A percentile compares a stretch with the other conserved stretches of the same genome.
phyloP scores from a whole-genome alignment of 352 stramenopile species.

The Globisporangium abappressorium region DNA sequence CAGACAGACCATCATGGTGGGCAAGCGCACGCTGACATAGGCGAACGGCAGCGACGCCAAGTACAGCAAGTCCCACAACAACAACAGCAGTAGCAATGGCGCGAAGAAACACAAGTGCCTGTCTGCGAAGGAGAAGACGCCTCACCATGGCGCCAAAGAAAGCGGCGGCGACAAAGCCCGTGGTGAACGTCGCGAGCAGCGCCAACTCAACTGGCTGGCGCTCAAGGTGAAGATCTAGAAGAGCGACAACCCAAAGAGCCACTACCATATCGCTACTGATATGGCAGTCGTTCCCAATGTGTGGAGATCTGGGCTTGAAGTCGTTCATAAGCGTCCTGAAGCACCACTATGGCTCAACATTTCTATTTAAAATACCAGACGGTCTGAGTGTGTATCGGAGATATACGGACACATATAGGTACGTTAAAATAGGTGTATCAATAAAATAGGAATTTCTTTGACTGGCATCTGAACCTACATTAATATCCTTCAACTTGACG shows the following conservation, averaged over 20 bases:
- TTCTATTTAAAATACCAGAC: too few species aligned
- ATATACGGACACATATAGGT: too few species aligned
- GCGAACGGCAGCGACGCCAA: constrained; percentile 9
- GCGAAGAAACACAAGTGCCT: constrained; percentile 24
- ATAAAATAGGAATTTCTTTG: too few species aligned
- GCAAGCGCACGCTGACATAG: constrained; percentile 24
- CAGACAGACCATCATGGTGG: constrained; percentile 5
- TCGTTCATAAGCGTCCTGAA: too few species aligned
- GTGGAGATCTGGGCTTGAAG: too few species aligned
- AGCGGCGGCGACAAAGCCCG: not conserved
- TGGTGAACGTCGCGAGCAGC: constrained; percentile 15
- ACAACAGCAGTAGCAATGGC: constrained; percentile 18
- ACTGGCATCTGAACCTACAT: not conserved
- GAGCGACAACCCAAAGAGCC: constrained; percentile 23
- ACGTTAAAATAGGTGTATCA: too few species aligned
- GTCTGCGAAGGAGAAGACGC: constrained; percentile 24
- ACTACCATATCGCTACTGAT: too few species aligned
- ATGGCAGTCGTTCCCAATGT: too few species aligned
- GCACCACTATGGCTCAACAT: too few species aligned
- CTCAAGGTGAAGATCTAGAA: constrained; percentile 72
- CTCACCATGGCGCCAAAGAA: constrained; percentile 30
- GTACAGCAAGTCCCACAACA: constrained; percentile 8
- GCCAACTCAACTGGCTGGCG: constrained; percentile 71
- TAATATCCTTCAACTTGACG: not conserved
- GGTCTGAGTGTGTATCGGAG: too few species aligned